Base-by-base conservation (phyloP, 352 stramenopile species). In the Phytophthora tubulina region DNA sequence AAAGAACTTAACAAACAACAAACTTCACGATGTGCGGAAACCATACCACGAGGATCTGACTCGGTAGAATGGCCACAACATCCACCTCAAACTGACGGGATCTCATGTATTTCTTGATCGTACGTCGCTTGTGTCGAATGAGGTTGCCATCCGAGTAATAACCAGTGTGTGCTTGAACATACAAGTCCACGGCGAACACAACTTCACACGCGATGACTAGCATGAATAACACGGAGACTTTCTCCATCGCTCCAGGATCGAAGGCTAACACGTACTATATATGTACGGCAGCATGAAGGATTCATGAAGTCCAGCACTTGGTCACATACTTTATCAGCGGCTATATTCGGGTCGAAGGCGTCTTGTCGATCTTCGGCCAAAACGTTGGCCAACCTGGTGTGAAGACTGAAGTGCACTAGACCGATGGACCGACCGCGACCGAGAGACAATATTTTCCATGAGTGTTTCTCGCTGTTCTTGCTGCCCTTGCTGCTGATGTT, bases 121-220 rank as follows among this genome's bases (percentile, higher is more conserved):
- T 44, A 14, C 38, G 9, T 44, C 38, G 38, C 11, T 76, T 65
- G 45, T 90, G 77, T 13, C 76, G 79, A 33, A 87, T 66, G n/a
- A 89, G 36, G 55, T 89, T 85, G 32, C 81, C 83, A 21, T 87
- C 78, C 15, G 81, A 68, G 67, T 90, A 89, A 49, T 78, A 89
- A 6, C 80, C 80, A 6, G 77, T 90, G 60, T 85, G 76, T 11
- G 84, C 70, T 53, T 89, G 81, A 3, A 91, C 71, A 15, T 72
- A 74, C 13, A 93, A 67, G 45, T 92, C 86, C 7, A 80, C n/a
- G 6, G 83, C 14, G 42, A 93, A 90, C 9, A 91, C 32, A 3
- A 78, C 11, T 52, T 93, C 86, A 44, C 58, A 82, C 2, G 45
- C 27, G 14, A 81, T 51, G 4, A 80, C 38, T 8, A 82, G 41